Evolutionary conservation across 1,284 basidiomycete species (phyloP), one percentile per base, ranked within the genome.

Genomic region (Naganishia liquefaciens): DNA sequence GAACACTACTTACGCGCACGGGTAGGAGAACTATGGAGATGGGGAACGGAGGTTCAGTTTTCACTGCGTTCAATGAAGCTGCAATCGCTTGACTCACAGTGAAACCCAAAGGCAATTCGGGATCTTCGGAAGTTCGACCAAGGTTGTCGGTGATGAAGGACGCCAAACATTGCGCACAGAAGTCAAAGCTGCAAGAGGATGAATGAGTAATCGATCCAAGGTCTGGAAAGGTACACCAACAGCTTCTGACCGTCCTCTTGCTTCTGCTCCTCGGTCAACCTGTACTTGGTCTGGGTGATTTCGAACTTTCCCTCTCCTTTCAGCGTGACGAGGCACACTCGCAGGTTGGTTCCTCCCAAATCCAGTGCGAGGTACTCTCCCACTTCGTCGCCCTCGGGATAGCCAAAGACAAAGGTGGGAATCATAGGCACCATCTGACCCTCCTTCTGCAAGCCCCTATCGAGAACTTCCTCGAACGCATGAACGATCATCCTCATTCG

Each of bases 401-500:
- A 99, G 47, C 93, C 94, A 75, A 99, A 98, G 62, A 99, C 95
- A 78, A 84, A 99, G 0, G 95, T 93, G 5, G 96, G 95, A 64
- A 98, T 71, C 69, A 73, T 72, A 44, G 66, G 71, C 64, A 99
- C 94, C 57, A 90, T 83, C 81, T 98, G 91, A 19, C 86, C 86
- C 39, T 84, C 81, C 80, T 95, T 89, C 71, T 89, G 82, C 60
- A 99, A 82, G 23, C 95, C 95, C 23, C 85, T 80, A 73, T 96
- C 92, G 27, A 99, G 84, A 0, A 90, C 88, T 64, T 95, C 92
- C 76, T 93, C 88, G 81, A 99, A 96, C 1, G 93, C 89, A 74
- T 96, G 89, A 30, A 94, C 93, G 76, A 99, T 98, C 86, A 93
- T 95, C 65, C 93, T 86, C 92, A 96, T 95, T 69, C 93, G 82